These are phyloP conservation scores for Neoscytalidium dimidiatum DNA, from an alignment of 2,329 filamentous ascomycete genomes.

Conservation along the genomic window DNA sequence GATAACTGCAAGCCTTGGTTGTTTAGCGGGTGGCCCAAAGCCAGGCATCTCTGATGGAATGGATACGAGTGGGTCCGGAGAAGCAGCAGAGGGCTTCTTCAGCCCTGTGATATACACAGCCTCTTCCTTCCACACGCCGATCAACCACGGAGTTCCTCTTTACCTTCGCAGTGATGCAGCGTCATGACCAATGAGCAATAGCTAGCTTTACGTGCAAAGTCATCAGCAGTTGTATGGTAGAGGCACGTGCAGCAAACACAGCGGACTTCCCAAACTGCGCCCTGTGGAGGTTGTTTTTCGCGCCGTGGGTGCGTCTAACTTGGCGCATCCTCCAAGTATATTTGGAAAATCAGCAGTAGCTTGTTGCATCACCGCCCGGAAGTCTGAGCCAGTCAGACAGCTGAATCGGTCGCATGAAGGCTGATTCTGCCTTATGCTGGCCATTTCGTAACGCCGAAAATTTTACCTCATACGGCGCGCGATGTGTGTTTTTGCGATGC, in stretches of 20 bases:
- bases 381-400: not conserved
- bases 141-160: not conserved
- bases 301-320: not conserved
- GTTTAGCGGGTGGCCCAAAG: not conserved
- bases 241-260: slow-evolving; percentile 3
- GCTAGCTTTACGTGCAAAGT: not conserved
- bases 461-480: not conserved
- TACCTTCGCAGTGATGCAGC: not conserved
- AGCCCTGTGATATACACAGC: slow-evolving; percentile 10
- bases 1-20: not conserved
- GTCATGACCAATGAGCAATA: not conserved
- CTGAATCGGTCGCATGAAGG: not conserved
- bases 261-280: not conserved
- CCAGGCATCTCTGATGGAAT: not conserved
- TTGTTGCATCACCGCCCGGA: not conserved
- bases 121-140: slow-evolving; percentile 10
- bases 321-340: slow-evolving; percentile 9
- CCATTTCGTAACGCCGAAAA: not conserved
- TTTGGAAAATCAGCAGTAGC: not conserved
- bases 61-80: not conserved
- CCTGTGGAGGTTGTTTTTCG: not conserved
- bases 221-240: not conserved
- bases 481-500: not conserved
- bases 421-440: not conserved
- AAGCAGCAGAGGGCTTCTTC: slow-evolving; percentile 4